Evolutionary conservation across 2,329 filamentous ascomycete species (phyloP), one percentile per base, ranked within the genome.

Genomic region (Calonectria pseudoreteaudii): DNA sequence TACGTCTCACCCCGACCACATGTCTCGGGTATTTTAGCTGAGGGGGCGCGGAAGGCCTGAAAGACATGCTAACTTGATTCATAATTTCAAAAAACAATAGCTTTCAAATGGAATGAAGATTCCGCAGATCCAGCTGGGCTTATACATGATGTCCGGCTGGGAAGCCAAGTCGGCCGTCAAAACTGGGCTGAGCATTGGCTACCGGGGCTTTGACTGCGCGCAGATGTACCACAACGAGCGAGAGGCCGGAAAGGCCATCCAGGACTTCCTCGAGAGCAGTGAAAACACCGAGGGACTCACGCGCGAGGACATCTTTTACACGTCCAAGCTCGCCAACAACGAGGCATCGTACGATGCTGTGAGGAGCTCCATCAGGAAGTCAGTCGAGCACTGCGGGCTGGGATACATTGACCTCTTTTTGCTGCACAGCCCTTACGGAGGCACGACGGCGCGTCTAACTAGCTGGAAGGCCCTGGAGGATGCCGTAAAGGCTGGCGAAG

Each of bases 321-420:
- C 94, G 0, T 93, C 93, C 44, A 97, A 97, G 86, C 88, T 97
- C 18, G 91, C 91, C 1, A 91, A 88, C 72, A 94, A 92, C 81
- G 86, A 85, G 78, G 87, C 87, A 1, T 89, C 89, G 6, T 96
- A 96, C 82, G 89, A 93, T n/a, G 86, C 87, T 4, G 94, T 94
- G 30, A 89, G 92, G 65, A 86, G 85, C 74, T 92, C 93, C 0
- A 94, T 97, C 76, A 90, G 88, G 74, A 82, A 90, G 81, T 93
- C 91, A 36, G 87, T 95, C 5, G 88, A 91, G 60, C 89, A 90
- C 70, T 92, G 91, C 30, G 93, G 91, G 0, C 84, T 96, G 36
- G 93, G 91, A 0, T 95, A 96, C 82, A 91, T 96, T 70, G 94
- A 97, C 80, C 83, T 97, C 56, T 96, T 96, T 82, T 86, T 97